Conservation (phyloP, 306 rosid species). For the Comarum palustre region DNA sequence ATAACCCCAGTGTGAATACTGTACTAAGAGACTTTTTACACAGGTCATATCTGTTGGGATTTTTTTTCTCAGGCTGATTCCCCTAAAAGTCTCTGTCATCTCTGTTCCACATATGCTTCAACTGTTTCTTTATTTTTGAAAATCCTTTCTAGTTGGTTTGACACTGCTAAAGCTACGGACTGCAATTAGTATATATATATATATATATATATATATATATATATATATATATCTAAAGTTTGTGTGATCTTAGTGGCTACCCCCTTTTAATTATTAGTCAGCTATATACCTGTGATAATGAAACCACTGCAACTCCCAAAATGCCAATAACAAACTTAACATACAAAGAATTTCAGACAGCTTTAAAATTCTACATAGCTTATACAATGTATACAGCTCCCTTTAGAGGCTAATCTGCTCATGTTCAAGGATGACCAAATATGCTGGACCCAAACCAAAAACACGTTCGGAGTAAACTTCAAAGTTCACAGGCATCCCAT, state of each 20-base stretch:
- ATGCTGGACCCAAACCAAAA: neutral
- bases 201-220: too few relatives aligned
- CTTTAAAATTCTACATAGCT: neutral
- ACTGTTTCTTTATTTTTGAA: neutral
- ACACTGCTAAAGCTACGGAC: neutral
- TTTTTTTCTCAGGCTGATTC: neutral
- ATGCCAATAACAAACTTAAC: neutral
- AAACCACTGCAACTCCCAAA: neutral
- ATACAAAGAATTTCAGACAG: neutral
- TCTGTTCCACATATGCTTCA: neutral
- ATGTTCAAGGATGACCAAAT: neutral
- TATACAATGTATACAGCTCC: neutral
- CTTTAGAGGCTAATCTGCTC: neutral
- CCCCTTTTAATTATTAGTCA: neutral
- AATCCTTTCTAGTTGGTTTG: neutral
- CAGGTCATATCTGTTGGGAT: neutral
- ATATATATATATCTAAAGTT: conserved; percentile 1
- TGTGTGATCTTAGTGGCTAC: neutral
- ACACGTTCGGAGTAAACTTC: neutral
- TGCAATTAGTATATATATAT: too few relatives aligned
- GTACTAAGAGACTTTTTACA: neutral
- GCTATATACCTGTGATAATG: neutral
- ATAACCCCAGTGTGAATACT: neutral
- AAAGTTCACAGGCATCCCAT: neutral
- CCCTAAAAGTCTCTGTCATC: neutral